Conservation (phyloP, 2,329 filamentous ascomycete species). For the Colletotrichum aenigma region DNA sequence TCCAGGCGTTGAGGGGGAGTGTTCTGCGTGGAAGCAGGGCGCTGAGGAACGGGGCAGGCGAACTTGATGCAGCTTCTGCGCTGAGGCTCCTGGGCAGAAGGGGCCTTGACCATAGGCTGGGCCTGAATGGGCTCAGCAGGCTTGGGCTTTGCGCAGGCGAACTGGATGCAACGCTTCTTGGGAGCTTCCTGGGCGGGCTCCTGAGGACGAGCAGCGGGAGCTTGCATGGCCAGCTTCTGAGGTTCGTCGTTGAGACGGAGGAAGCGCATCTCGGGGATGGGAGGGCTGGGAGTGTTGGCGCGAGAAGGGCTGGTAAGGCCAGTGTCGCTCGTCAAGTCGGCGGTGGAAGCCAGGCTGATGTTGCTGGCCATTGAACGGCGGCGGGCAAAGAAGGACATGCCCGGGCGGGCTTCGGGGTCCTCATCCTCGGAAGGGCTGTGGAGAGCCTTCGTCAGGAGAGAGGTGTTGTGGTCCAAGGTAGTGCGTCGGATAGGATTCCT, state of each 20-base stretch:
- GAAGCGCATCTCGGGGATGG: constrained; percentile 65
- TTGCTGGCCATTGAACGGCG: constrained; percentile 78
- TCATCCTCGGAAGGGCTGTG: constrained; percentile 69
- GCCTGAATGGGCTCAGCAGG: constrained; percentile 31
- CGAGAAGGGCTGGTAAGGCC: constrained; percentile 89
- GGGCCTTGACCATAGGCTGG: constrained; percentile 33
- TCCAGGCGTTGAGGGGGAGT: constrained; percentile 34
- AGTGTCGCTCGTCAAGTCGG: constrained; percentile 93
- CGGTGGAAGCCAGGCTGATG: constrained; percentile 80
- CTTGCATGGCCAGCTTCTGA: constrained; percentile 46
- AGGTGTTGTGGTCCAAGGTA: constrained; percentile 66
- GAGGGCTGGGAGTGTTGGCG: constrained; percentile 87
- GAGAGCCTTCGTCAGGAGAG: constrained; percentile 86
- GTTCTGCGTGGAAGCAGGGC: constrained; percentile 47
- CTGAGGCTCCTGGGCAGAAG: constrained; percentile 41
- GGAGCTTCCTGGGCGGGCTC: constrained; percentile 26
- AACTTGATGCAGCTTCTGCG: constrained; percentile 76
- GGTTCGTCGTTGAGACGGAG: constrained; percentile 39
- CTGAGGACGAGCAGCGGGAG: constrained; percentile 65
- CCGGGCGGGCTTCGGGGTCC: constrained; percentile 38
- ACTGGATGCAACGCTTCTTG: constrained; percentile 90
- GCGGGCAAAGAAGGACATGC: constrained; percentile 41
- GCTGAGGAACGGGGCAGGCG: constrained; percentile 62
- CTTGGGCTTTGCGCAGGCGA: constrained; percentile 74
- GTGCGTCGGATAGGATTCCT: constrained; percentile 52